Percentiles rank a stretch among this genome's conserved stretches.
Conservation (phyloP, 106 monocot species). For the Allium cepa region DNA sequence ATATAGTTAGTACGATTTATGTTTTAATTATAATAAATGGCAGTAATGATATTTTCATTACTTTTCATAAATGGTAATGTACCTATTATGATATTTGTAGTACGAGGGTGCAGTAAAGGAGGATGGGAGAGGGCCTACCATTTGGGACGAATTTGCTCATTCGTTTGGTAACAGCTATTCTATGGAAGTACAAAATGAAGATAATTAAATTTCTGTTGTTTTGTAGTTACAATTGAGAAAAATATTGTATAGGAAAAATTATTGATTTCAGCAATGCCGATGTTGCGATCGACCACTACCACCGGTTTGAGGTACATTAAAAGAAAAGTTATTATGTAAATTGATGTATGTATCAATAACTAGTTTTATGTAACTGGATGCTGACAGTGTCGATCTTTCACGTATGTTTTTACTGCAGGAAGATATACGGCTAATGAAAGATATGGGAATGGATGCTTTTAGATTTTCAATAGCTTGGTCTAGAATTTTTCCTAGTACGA, state of each 20-base stretch:
- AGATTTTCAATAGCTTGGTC: slow-evolving; percentile 98
- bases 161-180: too few relatives aligned
- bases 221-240: too few relatives aligned
- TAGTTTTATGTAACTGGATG: background rate
- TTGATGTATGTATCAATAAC: background rate
- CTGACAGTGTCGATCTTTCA: background rate
- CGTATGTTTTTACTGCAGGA: slow-evolving; percentile 35
- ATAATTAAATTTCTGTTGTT: too few relatives aligned
- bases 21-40: too few relatives aligned
- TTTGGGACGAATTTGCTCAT: slow-evolving; percentile 54
- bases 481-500: slow-evolving; percentile 73
- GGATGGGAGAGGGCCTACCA: slow-evolving; percentile 44
- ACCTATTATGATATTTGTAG: slow-evolving; percentile 27
- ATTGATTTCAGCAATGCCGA: slow-evolving; percentile 94
- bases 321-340: background rate
- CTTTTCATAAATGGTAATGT: too few relatives aligned
- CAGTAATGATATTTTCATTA: too few relatives aligned
- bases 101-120: slow-evolving; percentile 68
- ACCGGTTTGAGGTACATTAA: slow-evolving; percentile 43
- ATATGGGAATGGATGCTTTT: slow-evolving; percentile 96
- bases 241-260: slow-evolving; percentile 53
- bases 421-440: slow-evolving; percentile 82
- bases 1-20: too few relatives aligned
- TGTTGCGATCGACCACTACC: slow-evolving; percentile 84
- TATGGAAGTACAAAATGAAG: too few relatives aligned